Evolutionary conservation across 1,139 yeast genomes (phyloP), one percentile per base, ranked within the genome.

Genomic region (Geotrichum klebahnii): DNA sequence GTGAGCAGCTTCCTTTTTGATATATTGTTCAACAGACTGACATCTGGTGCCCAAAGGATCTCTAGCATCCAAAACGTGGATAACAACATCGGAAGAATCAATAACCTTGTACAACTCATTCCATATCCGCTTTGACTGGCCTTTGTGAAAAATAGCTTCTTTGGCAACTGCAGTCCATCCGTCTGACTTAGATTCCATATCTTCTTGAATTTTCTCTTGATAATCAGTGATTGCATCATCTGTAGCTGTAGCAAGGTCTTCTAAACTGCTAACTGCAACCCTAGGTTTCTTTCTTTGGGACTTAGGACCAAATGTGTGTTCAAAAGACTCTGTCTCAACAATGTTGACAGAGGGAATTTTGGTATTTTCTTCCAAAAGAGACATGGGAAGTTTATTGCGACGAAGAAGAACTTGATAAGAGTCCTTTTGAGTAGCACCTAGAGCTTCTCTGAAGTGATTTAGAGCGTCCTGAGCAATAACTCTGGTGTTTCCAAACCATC

Each of bases 41-140:
- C 98, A 92, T 60, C 97, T 79, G 5, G 98, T 92, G 46, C 98
- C 98, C 59, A 88, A 67, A 26, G 98, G 98, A 73, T 92, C 97
- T 71, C 98, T 83, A 3, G 98, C 97, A 71, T 92, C 98, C 55
- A 92, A 74, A 14, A 90, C 97, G 63, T 92, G 97, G 55, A 92
- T 86, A 39, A 92, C 95, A 48, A 92, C 97, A 73, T 92, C 98
- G 0, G 97, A 85, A 8, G 97, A 92, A 69, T 92, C 98, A 61
- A 92, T 90, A 50, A 92, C 97, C 67, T 92, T 92, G 71, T 92
- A 92, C 55, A 92, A 76, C 68, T 92, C 98, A 68, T 92, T 92
- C 98, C 98, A 92, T 62, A 92, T 92, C 74, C 98, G 85, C 71
- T 92, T 92, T 49, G 97, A 89, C 72, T 92, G 97, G 62, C 98